Percentiles rank a stretch among this genome's conserved stretches.
Evolutionary conservation across 768 basidiomycete species (phyloP).

Genomic region (Rhodotorula kratochvilovae): DNA sequence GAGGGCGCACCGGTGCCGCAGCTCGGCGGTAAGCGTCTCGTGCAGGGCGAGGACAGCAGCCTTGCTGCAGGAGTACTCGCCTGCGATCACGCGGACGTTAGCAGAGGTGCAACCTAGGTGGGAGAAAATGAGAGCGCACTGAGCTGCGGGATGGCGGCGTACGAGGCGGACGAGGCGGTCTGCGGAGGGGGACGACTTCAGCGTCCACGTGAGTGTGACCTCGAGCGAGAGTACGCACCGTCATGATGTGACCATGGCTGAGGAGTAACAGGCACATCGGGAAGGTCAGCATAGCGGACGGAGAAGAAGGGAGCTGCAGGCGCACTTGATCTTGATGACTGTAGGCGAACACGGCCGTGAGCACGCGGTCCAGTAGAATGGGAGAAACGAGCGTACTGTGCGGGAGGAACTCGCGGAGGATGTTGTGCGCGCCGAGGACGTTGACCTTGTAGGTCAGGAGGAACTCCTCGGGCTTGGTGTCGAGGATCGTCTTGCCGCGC

Average conservation of each 20-base stretch:
- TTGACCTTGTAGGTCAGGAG: constrained; percentile 34
- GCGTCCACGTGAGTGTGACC: neutral
- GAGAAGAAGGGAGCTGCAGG: neutral
- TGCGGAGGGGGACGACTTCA: neutral
- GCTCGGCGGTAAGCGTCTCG: constrained; percentile 30
- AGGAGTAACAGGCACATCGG: neutral
- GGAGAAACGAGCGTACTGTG: constrained; percentile 16
- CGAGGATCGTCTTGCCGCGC: constrained; percentile 30
- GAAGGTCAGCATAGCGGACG: neutral
- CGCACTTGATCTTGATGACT: constrained; percentile 35
- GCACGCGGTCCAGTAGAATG: no score
- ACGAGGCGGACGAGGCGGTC: constrained; percentile 27
- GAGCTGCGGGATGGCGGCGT: constrained; percentile 23
- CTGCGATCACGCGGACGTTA: neutral
- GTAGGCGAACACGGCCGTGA: neutral
- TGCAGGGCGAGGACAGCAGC: constrained; percentile 29
- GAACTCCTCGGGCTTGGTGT: constrained; percentile 22
- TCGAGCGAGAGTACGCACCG: neutral
- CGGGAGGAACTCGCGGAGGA: constrained; percentile 34
- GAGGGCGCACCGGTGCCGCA: constrained; percentile 9
- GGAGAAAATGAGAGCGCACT: neutral
- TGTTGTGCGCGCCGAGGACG: constrained; percentile 24
- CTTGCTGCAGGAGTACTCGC: constrained; percentile 31
- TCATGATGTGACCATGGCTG: constrained; percentile 37
- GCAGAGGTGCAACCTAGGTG: accelerated